phyloP scores from a whole-genome alignment of 495 filamentous ascomycete species.

The Aspergillus ostianus region DNA sequence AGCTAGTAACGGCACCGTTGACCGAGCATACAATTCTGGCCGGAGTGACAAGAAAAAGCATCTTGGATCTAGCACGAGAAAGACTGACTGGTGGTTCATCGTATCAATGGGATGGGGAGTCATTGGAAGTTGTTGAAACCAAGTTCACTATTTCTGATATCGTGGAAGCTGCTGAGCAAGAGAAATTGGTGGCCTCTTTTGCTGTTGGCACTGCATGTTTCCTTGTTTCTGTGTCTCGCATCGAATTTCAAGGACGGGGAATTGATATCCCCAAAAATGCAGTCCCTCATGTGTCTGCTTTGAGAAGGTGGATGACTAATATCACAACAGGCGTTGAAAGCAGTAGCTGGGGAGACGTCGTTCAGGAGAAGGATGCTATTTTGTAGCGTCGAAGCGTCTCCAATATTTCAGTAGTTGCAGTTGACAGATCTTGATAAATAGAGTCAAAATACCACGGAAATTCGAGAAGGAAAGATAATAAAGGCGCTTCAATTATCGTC shows the following conservation, averaged over 20 bases:
- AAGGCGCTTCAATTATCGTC: neutral
- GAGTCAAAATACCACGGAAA: too few relatives aligned
- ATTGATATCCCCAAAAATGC: neutral
- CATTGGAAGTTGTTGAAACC: too few relatives aligned
- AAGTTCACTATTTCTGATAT: too few relatives aligned
- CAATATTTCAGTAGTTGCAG: too few relatives aligned
- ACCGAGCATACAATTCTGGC: constrained; percentile 4
- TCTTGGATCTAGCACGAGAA: neutral
- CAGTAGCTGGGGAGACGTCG: neutral
- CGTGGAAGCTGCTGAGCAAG: too few relatives aligned
- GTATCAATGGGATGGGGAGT: too few relatives aligned
- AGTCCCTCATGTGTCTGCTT: neutral
- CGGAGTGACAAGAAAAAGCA: constrained; percentile 13
- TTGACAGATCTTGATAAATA: too few relatives aligned
- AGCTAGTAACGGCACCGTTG: constrained; percentile 5
- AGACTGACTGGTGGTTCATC: too few relatives aligned
- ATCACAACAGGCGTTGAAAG: neutral
- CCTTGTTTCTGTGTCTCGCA: neutral
- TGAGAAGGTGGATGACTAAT: neutral
- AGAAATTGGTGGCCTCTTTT: too few relatives aligned
- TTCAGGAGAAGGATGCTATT: neutral
- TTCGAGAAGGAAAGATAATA: neutral
- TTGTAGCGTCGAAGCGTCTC: neutral
- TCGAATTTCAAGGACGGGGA: neutral
- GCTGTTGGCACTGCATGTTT: neutral